These are phyloP conservation scores for Cladosporium sphaerospermum DNA, from an alignment of 2,329 filamentous ascomycete genomes.

Conservation along the genomic window DNA sequence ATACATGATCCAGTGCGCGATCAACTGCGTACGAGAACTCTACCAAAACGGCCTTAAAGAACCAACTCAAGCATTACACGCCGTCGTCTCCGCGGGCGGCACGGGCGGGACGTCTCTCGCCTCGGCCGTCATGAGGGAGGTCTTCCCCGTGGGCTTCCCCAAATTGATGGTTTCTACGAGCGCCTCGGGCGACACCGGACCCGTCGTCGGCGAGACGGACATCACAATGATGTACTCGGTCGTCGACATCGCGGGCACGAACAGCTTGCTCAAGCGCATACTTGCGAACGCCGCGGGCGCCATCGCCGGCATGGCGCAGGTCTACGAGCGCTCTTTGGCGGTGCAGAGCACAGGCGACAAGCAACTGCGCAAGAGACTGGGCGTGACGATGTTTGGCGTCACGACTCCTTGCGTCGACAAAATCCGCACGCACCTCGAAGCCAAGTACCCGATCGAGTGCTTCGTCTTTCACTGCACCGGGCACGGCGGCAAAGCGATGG, in stretches of 20 bases:
- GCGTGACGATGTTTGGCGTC: constrained; percentile 69
- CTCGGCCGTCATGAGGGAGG: constrained; percentile 54
- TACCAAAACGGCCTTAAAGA: constrained; percentile 18
- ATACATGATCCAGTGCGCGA: constrained; percentile 47
- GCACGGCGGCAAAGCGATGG: constrained; percentile 63
- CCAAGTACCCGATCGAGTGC: constrained; percentile 46
- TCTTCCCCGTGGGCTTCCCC: constrained; percentile 59
- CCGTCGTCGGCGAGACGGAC: constrained; percentile 62
- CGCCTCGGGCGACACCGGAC: constrained; percentile 58
- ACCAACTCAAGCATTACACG: constrained; percentile 29
- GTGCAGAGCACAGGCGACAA: not conserved
- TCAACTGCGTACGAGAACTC: constrained; percentile 35
- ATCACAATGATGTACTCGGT: constrained; percentile 66
- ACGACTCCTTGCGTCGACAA: constrained; percentile 60
- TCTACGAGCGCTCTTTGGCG: constrained; percentile 32
- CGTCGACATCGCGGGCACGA: constrained; percentile 63
- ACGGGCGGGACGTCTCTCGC: constrained; percentile 56
- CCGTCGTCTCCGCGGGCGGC: constrained; percentile 55
- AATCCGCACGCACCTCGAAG: constrained; percentile 47
- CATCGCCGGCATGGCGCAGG: constrained; percentile 52
- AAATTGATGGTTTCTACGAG: constrained; percentile 67
- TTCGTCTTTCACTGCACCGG: constrained; percentile 67
- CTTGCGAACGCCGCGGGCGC: constrained; percentile 58
- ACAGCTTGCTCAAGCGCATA: constrained; percentile 52
- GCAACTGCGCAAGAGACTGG: constrained; percentile 45